These are phyloP conservation scores for Cyamopsis tetragonoloba DNA, from an alignment of 306 rosid genomes.

Conservation along the genomic window DNA sequence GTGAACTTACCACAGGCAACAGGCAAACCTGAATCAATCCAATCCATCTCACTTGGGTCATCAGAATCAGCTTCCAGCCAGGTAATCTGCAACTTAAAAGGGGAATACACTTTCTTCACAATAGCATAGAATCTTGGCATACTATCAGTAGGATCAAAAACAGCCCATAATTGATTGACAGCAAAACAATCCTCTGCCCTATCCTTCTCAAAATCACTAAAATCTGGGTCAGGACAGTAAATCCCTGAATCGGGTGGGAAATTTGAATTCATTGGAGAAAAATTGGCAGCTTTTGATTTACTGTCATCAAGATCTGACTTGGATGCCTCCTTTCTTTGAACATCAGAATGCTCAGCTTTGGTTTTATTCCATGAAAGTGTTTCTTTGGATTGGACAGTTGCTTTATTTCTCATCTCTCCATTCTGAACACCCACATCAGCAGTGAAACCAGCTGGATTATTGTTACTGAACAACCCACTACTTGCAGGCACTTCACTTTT, in stretches of 20 bases:
- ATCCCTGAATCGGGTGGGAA: constrained; percentile 18
- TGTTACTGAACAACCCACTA: constrained; percentile 20
- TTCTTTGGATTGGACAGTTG: constrained; percentile 28
- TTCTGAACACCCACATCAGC: neutral
- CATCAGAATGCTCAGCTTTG: constrained; percentile 29
- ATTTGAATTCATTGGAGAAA: constrained; percentile 26
- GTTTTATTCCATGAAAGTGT: constrained; percentile 18
- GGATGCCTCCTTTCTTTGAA: constrained; percentile 26
- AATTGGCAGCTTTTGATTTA: constrained; percentile 20
- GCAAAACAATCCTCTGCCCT: constrained; percentile 46
- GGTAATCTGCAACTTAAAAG: constrained; percentile 56
- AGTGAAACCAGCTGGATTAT: constrained; percentile 16
- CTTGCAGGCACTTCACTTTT: constrained; percentile 27
- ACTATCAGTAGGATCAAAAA: constrained; percentile 54
- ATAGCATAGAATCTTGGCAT: constrained; percentile 91
- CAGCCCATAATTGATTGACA: constrained; percentile 67
- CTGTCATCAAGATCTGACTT: constrained; percentile 29
- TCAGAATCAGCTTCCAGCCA: constrained; percentile 78
- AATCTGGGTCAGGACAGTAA: constrained; percentile 64
- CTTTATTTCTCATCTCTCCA: constrained; percentile 20
- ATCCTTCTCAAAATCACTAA: constrained; percentile 60
- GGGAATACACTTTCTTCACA: constrained; percentile 56
- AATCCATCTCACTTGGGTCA: constrained; percentile 43
- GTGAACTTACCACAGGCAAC: constrained; percentile 65
- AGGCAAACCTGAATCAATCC: constrained; percentile 57